A percentile compares a stretch with the other conserved stretches of the same genome.
These are phyloP conservation scores for Eutrema yunnanense DNA, from an alignment of 345 rosid genomes.

Conservation along the genomic window DNA sequence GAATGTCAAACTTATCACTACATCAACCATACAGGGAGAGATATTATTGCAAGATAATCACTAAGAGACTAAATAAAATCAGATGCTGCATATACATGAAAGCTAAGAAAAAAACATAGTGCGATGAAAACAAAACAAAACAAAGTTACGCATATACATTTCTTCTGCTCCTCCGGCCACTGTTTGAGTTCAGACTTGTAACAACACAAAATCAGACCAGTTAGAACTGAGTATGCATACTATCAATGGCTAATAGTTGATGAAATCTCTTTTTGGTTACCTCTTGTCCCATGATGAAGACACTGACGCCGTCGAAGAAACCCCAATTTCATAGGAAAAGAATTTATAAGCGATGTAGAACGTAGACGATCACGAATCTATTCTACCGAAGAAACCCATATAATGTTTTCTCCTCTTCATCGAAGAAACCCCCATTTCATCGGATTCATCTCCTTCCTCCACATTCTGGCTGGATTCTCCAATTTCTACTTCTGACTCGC, in stretches of 20 bases:
- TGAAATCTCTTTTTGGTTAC: conserved; percentile 12
- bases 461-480: conserved; percentile 6
- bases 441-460: conserved; percentile 20
- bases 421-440: conserved; percentile 29
- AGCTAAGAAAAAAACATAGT: neutral
- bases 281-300: conserved; percentile 70
- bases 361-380: too few relatives aligned
- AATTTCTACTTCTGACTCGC: conserved; percentile 10
- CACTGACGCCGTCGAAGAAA: conserved; percentile 47
- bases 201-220: neutral
- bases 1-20: neutral
- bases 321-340: conserved; percentile 15
- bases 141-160: conserved; percentile 38
- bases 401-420: conserved; percentile 82
- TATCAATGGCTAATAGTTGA: neutral
- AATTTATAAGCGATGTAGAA: too few relatives aligned
- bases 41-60: neutral
- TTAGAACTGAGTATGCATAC: neutral
- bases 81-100: neutral
- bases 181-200: conserved; percentile 56
- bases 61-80: neutral
- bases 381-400: too few relatives aligned
- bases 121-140: neutral
- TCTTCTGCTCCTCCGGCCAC: conserved; percentile 66
- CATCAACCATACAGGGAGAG: neutral